A percentile compares a stretch with the other conserved stretches of the same genome.
Conservation (phyloP, 176 grass and related monocot genomes). For the Bromus sterilis region DNA sequence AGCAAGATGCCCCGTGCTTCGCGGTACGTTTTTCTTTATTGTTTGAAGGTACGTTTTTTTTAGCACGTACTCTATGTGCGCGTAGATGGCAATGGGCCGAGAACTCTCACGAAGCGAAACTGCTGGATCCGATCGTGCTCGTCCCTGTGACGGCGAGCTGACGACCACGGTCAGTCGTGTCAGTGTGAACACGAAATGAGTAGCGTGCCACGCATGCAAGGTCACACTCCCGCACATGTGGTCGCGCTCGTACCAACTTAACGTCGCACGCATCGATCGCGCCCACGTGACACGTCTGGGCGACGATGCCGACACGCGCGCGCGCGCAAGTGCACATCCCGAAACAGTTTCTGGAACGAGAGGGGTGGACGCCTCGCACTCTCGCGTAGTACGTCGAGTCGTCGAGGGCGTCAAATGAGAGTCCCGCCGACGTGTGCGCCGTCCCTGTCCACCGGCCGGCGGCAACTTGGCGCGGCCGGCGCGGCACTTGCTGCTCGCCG, state of each 20-base stretch:
- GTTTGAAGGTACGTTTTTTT: no score
- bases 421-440: neutral
- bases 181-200: slow-evolving; percentile 5
- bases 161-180: neutral
- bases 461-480: neutral
- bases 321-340: neutral
- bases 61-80: neutral
- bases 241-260: neutral
- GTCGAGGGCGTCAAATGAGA: neutral
- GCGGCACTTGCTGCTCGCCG: neutral
- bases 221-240: neutral
- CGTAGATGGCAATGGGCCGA: neutral
- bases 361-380: neutral
- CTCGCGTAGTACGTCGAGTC: neutral
- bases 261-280: neutral
- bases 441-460: neutral
- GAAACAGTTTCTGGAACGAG: neutral
- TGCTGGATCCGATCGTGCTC: no score
- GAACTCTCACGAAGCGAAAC: no score
- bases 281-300: neutral
- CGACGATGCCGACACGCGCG: neutral
- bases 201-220: slow-evolving; percentile 13
- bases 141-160: neutral
- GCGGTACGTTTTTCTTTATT: no score
- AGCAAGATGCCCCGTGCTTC: neutral